phyloP scores from a whole-genome alignment of 768 basidiomycete genomes.

The Suillus subaureus region DNA sequence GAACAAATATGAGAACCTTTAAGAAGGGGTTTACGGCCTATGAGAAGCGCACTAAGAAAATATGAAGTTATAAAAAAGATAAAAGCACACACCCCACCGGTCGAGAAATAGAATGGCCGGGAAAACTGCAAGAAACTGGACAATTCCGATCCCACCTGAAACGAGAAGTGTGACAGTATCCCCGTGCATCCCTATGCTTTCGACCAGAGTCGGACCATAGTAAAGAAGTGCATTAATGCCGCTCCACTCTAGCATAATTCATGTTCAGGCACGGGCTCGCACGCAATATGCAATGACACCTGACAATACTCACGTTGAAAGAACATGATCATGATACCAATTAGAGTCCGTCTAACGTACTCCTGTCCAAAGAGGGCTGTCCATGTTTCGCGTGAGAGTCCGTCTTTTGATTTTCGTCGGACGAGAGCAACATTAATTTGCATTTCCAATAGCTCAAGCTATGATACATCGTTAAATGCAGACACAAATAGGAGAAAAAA shows the following conservation, averaged over 20 bases:
- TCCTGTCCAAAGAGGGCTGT: constrained; percentile 52
- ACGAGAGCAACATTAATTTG: constrained; percentile 62
- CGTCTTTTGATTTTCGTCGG: constrained; percentile 32
- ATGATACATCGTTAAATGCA: background rate
- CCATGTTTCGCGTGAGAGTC: constrained; percentile 48
- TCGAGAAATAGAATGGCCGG: constrained; percentile 78
- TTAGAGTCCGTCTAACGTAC: constrained; percentile 62
- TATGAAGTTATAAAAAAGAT: background rate
- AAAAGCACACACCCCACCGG: constrained; percentile 46
- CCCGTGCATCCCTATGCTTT: constrained; percentile 61
- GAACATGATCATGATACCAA: constrained; percentile 77
- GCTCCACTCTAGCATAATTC: constrained; percentile 65
- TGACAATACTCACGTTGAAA: constrained; percentile 63
- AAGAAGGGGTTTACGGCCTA: constrained; percentile 68
- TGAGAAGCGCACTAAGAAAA: constrained; percentile 8
- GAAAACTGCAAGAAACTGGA: constrained; percentile 75
- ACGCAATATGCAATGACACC: constrained; percentile 23
- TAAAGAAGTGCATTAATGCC: constrained; percentile 86
- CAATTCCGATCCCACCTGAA: constrained; percentile 77
- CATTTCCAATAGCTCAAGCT: constrained; percentile 82
- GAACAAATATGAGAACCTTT: constrained; percentile 36
- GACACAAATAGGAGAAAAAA: background rate
- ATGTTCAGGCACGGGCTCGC: background rate
- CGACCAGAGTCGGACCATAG: constrained; percentile 76
- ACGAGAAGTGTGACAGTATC: constrained; percentile 64